Evolutionary conservation across 352 stramenopile species (phyloP), one percentile per base, ranked within the genome.

Genomic region (Phytophthora cactorum): DNA sequence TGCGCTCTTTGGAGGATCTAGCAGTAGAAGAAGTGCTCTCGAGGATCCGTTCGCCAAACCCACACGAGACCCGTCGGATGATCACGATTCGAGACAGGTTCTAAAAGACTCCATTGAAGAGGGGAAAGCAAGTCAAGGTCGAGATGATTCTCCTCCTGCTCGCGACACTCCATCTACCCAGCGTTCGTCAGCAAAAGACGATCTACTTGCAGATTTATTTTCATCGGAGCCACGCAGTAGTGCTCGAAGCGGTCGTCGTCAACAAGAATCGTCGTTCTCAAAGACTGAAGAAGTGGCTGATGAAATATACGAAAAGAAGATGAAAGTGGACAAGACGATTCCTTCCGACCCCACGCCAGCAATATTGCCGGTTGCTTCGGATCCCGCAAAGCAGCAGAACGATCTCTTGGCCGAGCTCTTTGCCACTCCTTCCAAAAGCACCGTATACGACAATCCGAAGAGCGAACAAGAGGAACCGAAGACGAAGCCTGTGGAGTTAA

Each of bases 201-300:
- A 82, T 66, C 51, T 84, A 11, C 69, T 84, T 2, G 66, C 74
- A 11, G 68, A 81, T 65, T 62, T 82, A 34, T 79, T 82, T 29
- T 46, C 74, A 10, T 54, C 53, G 15, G 65, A 80, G 17, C 32
- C 49, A 29, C 36, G 27, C 4, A 51, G 25, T 43, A 56, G 36
- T 66, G 5, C 36, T 36, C 67, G 50, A 56, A 41, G 47, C 17
- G 41, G 22, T 32, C 50, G 53, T 3, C 44, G 39, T 25, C 55
- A 61, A 29, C 36, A 68, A 47, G 36, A 71, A 11, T 17, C 43
- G 11, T 29, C 38, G 7, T 14, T 65, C 25, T 46, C 32, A 39
- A 60, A 41, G 50, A 49, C 6, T 32, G 49, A 68, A 34, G 39
- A 61, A 44, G 25, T 54, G 17, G 32, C 15, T 38, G 25, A 3